These are phyloP conservation scores for Verticillium albo-atrum DNA, from an alignment of 2,329 filamentous ascomycete species.

Conservation along the genomic window DNA sequence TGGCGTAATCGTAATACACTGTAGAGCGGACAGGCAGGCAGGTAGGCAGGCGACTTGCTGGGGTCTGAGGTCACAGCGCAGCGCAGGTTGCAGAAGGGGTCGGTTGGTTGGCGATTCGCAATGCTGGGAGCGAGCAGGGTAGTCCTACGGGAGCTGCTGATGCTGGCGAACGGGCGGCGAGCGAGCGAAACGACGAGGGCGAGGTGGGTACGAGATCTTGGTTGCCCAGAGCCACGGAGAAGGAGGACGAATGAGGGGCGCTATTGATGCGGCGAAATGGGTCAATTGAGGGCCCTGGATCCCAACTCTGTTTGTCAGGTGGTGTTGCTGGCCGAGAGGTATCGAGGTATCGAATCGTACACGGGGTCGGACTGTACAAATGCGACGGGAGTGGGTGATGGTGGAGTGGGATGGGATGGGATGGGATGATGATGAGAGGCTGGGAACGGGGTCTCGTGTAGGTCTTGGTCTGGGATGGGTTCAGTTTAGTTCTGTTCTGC, in stretches of 20 bases:
- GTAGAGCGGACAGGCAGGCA: not conserved
- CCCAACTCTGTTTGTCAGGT: not conserved
- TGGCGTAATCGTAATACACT: conserved; percentile 2
- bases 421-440: not conserved
- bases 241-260: not conserved
- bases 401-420: no score
- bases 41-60: not conserved
- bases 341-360: not conserved
- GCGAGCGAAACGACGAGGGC: not conserved
- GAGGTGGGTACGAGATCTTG: not conserved
- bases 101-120: not conserved
- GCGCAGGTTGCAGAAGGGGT: not conserved
- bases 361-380: not conserved
- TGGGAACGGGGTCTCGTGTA: not conserved
- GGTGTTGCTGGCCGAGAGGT: not conserved
- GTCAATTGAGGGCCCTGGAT: not conserved
- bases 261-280: not conserved
- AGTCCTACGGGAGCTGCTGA: not conserved
- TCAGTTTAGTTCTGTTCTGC: not conserved
- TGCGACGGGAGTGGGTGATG: no score
- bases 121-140: not conserved
- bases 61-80: not conserved
- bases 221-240: not conserved
- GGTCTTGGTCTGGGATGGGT: not conserved
- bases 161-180: not conserved